Evolutionary conservation across 257 asterid genomes (phyloP), one percentile per base, ranked within the genome.

Genomic region (Solanum megistacrolobum): DNA sequence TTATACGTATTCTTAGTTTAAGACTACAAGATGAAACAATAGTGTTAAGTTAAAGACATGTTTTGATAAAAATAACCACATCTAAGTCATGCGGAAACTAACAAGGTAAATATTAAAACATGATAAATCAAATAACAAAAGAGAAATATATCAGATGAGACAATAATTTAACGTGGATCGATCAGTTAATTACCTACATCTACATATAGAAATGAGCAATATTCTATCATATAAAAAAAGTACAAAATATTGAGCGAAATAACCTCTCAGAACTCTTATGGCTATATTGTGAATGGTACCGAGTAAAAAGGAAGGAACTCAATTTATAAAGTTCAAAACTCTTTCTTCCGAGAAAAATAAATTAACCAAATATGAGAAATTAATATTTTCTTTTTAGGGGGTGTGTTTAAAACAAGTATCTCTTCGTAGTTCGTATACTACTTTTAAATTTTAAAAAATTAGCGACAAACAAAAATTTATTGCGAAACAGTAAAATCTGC

Each of bases 381-480:
- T 11, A 0, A n/a, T n/a, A 65, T n/a, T 23, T 65, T n/a, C 71
- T 12, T 65, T 62, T n/a, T 0, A n/a, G 3, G 27, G 68, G 6
- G n/a, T 65, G 71, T 1, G 31, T 65, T 29, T 12, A 1, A 29
- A 6, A 13, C 2, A 12, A 48, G 0, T 1, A 11, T 12, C 3
- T 65, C 6, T n/a, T 65, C 25, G 69, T 11, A 39, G 35, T 36
- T 36, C 3, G 43, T 39, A 39, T 46, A 46, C 55, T 46, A 46
- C 55, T 46, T 43, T 41, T 3, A 41, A 41, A 41, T 10, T 0
- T 0, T 0, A 43, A 43, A 43, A 12, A 43, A 12, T 43, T 43
- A 12, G 23, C 9, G 3, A 52, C 62, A 52, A 0, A 6, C 1
- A 52, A 16, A 52, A 52, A 6, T 0, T 18, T 52, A 0, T 6